Evolutionary conservation across 805 yeast species (phyloP).

Genomic region (Zygosaccharomyces pseudorouxii): DNA sequence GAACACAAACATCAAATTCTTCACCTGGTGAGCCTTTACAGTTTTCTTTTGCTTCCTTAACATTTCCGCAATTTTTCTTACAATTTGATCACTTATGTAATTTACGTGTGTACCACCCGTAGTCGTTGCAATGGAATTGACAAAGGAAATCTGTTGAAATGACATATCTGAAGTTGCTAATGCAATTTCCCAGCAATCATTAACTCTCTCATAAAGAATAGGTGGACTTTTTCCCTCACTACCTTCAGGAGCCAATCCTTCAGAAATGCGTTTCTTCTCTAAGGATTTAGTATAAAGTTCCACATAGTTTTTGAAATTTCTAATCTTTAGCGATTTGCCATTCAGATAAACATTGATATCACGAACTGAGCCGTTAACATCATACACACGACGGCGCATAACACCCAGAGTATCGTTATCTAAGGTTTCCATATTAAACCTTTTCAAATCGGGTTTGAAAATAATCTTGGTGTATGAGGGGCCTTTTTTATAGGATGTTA

Average conservation of each 20-base stretch:
- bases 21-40: slow-evolving; percentile 83
- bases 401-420: slow-evolving; percentile 83
- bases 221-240: slow-evolving; percentile 42
- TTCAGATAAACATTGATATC: slow-evolving; percentile 77
- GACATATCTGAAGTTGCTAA: slow-evolving; percentile 87
- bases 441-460: slow-evolving; percentile 79
- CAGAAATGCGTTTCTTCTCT: slow-evolving; percentile 41
- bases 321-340: slow-evolving; percentile 62
- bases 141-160: slow-evolving; percentile 93
- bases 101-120: slow-evolving; percentile 96
- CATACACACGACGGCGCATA: slow-evolving; percentile 88
- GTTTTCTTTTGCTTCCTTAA: slow-evolving; percentile 71
- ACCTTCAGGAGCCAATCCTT: slow-evolving; percentile 33
- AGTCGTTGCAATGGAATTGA: slow-evolving; percentile 95
- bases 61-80: slow-evolving; percentile 66
- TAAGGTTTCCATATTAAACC: slow-evolving; percentile 78
- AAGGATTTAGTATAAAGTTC: slow-evolving; percentile 84
- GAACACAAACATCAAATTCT: slow-evolving; percentile 84
- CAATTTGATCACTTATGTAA: slow-evolving; percentile 77
- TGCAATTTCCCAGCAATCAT: slow-evolving; percentile 93
- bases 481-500: slow-evolving; percentile 46
- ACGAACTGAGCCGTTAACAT: slow-evolving; percentile 87
- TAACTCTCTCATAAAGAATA: slow-evolving; percentile 72
- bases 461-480: slow-evolving; percentile 82
- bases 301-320: slow-evolving; percentile 79